Evolutionary conservation across 768 basidiomycete genomes (phyloP).

Genomic region (Trametes maxima): DNA sequence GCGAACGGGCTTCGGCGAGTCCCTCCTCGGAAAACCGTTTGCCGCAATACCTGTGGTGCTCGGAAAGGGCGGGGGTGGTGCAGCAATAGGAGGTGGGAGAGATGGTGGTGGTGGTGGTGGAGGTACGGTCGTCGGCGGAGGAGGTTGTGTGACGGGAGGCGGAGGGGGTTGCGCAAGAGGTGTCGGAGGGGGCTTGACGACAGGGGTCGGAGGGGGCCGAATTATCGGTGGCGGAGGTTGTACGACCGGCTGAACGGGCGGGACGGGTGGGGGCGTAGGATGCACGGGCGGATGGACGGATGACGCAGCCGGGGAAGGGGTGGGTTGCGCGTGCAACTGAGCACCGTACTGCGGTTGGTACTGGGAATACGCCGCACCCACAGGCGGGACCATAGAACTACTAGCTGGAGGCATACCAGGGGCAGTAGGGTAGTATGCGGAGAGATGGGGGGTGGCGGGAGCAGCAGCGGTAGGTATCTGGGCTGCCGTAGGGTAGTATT

Average conservation of each 20-base stretch:
- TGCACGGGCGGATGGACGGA: background rate
- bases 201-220: background rate
- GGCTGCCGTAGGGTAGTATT: conserved; percentile 1
- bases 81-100: background rate
- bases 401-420: background rate
- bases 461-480: background rate
- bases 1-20: background rate
- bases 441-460: background rate
- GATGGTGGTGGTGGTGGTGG: background rate
- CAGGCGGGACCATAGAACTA: background rate
- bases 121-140: background rate
- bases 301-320: background rate
- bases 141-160: background rate
- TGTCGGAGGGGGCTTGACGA: background rate
- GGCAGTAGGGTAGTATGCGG: background rate
- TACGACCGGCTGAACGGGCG: background rate
- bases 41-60: background rate
- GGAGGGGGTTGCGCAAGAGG: background rate
- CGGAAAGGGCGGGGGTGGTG: background rate
- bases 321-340: background rate
- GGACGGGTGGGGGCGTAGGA: background rate
- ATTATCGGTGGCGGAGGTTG: background rate
- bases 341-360: background rate
- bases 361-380: background rate
- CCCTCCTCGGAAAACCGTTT: background rate